Base-by-base conservation (phyloP, 139 green algal species). In the Mesotaenium endlicherianum region DNA sequence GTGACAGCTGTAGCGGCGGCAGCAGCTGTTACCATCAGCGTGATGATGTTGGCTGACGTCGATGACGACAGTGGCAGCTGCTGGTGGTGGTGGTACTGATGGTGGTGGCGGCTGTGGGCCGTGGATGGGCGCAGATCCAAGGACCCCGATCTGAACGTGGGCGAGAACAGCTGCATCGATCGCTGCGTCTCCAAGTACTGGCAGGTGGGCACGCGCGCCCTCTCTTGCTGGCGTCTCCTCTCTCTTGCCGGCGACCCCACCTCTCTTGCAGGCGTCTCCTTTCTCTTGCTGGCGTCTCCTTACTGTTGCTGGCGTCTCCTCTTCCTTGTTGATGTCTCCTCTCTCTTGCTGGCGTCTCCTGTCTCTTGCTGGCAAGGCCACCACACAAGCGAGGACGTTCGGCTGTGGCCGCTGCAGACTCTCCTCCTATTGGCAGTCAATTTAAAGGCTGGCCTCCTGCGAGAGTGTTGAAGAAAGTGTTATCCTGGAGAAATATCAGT, bases 141-240 rank as follows among this genome's bases (percentile, higher is more conserved):
- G 86, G 96, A 98, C 14, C 93, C 91, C 1, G 90, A 95, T 1
- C 86, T 98, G 0, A 98, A 93, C 83, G 92, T 98, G 2, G 95
- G 95, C 3, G 95, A 98, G 90, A 98, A 94, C 84, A 94, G 90
- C 86, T 98, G 95, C 86, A 89, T 98, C 2, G 95, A 98, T 83
- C 85, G 95, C 26, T 98, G 95, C 75, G 89, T 92, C 30, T 89
- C 93, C 8, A 98, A 98, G 86, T 98, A 98, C 88, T 98, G 95
- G 95, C 94, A 98, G 93, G 95, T 96, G 75, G 40, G 60, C n/a
- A n/a, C n/a, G 26, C 26, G 4, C 16, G 4, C 16, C 4, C 34
- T 11, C 34, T 42, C 34, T 8, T 16, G 34, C 36, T 40, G 34
- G 16, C 60, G 11, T 40, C 11, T 11, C 16, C 16, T 42, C 11